phyloP scores from a whole-genome alignment of 768 basidiomycete genomes.

The Lactifluus echinatus region DNA sequence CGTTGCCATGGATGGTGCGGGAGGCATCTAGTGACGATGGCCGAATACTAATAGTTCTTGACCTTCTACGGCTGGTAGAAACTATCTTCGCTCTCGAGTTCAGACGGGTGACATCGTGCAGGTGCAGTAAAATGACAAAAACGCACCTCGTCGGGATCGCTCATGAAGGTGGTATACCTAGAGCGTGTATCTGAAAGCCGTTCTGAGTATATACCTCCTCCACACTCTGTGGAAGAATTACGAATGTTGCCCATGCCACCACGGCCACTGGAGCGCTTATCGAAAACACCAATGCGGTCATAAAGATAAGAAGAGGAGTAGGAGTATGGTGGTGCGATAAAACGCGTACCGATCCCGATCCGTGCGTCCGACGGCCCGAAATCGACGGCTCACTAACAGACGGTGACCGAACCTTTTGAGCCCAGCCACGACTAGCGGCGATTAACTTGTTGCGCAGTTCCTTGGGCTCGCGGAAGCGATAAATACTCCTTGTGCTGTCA shows the following conservation, averaged over 20 bases:
- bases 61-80: conserved; percentile 70
- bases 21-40: conserved; percentile 55
- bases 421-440: background rate
- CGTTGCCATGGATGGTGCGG: conserved; percentile 1
- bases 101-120: background rate
- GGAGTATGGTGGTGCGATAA: background rate
- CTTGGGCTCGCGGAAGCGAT: conserved; percentile 26
- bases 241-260: conserved; percentile 66
- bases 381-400: background rate
- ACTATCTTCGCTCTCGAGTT: conserved; percentile 27
- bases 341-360: too few species aligned
- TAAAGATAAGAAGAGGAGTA: background rate
- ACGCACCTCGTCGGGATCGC: conserved; percentile 32
- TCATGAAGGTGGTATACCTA: conserved; percentile 38
- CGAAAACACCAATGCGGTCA: background rate
- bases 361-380: too few species aligned
- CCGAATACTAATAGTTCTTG: conserved; percentile 82
- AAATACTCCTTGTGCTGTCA: conserved; percentile 54
- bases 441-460: background rate
- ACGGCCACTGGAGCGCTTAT: conserved; percentile 55
- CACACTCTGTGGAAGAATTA: conserved; percentile 28
- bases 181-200: conserved; percentile 52
- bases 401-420: background rate
- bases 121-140: too few species aligned
- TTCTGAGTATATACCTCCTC: conserved; percentile 33